These are phyloP conservation scores for Pseudogymnoascus sp. DNA, from an alignment of 2,329 filamentous ascomycete species.

Conservation along the genomic window DNA sequence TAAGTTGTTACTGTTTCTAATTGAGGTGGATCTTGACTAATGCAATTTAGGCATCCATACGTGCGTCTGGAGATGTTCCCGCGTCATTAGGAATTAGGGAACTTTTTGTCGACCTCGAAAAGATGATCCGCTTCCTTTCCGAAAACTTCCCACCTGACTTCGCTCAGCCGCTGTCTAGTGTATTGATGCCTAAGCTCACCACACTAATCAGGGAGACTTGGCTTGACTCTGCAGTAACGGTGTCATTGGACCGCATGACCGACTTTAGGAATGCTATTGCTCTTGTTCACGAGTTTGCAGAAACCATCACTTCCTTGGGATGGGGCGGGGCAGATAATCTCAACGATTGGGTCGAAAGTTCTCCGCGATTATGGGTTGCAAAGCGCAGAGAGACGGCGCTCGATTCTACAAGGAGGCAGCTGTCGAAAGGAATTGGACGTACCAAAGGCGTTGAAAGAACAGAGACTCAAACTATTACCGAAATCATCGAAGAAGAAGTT, in stretches of 20 bases:
- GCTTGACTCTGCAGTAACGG: constrained; percentile 70
- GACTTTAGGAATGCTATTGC: constrained; percentile 66
- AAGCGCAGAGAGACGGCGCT: constrained; percentile 76
- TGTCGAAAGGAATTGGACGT: constrained; percentile 59
- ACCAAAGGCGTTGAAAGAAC: constrained; percentile 71
- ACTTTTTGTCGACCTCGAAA: constrained; percentile 48
- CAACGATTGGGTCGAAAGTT: constrained; percentile 71
- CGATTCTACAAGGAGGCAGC: constrained; percentile 61
- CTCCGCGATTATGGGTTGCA: constrained; percentile 76
- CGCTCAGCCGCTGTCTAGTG: constrained; percentile 54
- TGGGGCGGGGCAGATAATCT: constrained; percentile 60
- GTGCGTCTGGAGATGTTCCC: constrained; percentile 32
- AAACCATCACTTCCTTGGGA: constrained; percentile 51
- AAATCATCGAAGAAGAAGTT: constrained; percentile 58
- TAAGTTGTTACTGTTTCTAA: constrained; percentile 22
- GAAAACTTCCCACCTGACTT: constrained; percentile 47
- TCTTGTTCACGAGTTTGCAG: constrained; percentile 57
- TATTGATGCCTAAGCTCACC: constrained; percentile 63
- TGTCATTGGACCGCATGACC: constrained; percentile 62
- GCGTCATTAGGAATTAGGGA: constrained; percentile 41
- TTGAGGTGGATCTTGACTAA: background rate
- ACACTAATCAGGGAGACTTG: constrained; percentile 63
- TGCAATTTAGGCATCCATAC: constrained; percentile 36
- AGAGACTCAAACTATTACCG: constrained; percentile 72
- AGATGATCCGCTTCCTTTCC: constrained; percentile 45